Conservation (phyloP, 1,284 basidiomycete genomes). For the Mycena citricolor region DNA sequence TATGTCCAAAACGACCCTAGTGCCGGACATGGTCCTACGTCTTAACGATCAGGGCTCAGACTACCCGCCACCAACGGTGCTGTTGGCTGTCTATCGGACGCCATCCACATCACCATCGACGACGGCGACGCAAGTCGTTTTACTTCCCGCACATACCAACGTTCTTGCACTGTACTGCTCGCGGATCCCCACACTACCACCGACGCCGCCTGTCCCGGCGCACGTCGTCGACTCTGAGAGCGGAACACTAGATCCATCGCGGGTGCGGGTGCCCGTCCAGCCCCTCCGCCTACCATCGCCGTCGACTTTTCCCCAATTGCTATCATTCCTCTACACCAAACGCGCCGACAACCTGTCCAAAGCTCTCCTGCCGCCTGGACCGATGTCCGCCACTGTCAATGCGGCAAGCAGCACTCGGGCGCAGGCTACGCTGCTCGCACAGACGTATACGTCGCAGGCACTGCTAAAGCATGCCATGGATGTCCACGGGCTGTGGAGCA, state of each 20-base stretch:
- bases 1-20: slow-evolving; percentile 31
- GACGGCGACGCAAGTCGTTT: slow-evolving; percentile 37
- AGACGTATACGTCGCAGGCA: slow-evolving; percentile 36
- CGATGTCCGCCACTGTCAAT: slow-evolving; percentile 23
- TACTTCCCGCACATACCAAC: slow-evolving; percentile 50
- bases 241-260: too few species aligned
- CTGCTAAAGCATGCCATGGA: slow-evolving; percentile 45
- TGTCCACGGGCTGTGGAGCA: slow-evolving; percentile 64
- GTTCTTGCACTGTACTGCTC: slow-evolving; percentile 51
- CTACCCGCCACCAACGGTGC: slow-evolving; percentile 40
- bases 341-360: slow-evolving; percentile 37
- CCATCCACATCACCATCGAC: slow-evolving; percentile 12
- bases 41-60: slow-evolving; percentile 34
- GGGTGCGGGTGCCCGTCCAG: slow-evolving; percentile 45
- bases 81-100: slow-evolving; percentile 43
- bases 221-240: slow-evolving; percentile 21
- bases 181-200: slow-evolving; percentile 34
- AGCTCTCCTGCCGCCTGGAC: slow-evolving; percentile 38
- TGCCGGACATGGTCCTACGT: slow-evolving; percentile 37
- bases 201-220: slow-evolving; percentile 15
- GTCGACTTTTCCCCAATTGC: slow-evolving; percentile 45
- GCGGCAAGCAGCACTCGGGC: slow-evolving; percentile 13
- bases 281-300: slow-evolving; percentile 50
- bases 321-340: slow-evolving; percentile 51
- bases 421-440: slow-evolving; percentile 34